Evolutionary conservation across 208 protist genomes (phyloP).

Genomic region (Trypanosoma cruzi): DNA sequence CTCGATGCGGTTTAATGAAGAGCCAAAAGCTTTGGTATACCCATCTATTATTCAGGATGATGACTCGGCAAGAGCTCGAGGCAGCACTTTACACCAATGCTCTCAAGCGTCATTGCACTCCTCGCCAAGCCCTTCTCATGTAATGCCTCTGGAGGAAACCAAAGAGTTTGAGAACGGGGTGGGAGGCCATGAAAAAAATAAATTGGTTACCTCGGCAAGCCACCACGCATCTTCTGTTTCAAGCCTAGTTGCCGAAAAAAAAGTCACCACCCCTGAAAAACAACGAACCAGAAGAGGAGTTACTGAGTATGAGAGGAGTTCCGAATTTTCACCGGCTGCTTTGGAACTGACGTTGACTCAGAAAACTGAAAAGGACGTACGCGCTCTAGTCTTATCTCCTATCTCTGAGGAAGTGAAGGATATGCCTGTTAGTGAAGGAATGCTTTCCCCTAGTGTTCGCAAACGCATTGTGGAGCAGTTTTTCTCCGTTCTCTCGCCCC

Average conservation of each 20-base stretch:
- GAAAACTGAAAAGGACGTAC: background rate
- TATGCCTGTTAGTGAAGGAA: conserved; percentile 1
- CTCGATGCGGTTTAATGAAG: background rate
- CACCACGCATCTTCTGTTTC: background rate
- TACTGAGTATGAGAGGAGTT: background rate
- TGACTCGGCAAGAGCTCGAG: background rate
- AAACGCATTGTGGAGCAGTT: conserved; percentile 73
- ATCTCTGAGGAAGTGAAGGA: background rate
- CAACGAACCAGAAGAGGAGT: background rate
- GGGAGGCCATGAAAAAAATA: no score
- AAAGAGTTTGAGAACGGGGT: no score
- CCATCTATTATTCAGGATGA: background rate
- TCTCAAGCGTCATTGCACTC: background rate
- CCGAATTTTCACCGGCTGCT: conserved; percentile 1
- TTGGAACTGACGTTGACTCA: conserved; percentile 1
- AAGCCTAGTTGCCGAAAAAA: background rate
- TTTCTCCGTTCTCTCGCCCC: conserved; percentile 74
- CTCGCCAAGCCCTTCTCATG: background rate
- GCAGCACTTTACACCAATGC: background rate
- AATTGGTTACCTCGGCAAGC: no score
- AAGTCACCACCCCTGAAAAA: background rate
- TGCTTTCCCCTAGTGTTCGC: conserved; percentile 41
- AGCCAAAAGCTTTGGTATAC: background rate
- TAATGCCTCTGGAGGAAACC: background rate
- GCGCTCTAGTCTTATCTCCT: background rate